Conservation (phyloP, 345 rosid genomes). For the Psidium guajava region DNA sequence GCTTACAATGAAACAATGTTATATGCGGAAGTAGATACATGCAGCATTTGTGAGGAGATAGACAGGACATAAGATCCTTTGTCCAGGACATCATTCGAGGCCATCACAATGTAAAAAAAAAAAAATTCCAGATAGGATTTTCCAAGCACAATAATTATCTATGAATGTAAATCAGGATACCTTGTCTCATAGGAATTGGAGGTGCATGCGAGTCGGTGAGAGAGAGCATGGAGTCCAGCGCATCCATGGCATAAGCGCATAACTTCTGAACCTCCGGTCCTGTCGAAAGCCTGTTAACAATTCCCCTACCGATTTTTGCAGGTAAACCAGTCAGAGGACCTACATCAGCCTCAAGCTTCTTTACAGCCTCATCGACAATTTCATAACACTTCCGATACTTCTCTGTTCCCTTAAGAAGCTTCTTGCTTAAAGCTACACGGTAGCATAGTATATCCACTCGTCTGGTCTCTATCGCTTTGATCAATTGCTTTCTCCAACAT, state of each 20-base stretch:
- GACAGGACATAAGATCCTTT: background rate
- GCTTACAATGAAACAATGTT: background rate
- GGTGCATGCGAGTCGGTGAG: constrained; percentile 5
- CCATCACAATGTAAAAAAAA: background rate
- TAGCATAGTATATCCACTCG: constrained; percentile 84
- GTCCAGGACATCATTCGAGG: background rate
- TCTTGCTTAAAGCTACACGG: constrained; percentile 70
- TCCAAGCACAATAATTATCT: background rate
- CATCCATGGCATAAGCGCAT: constrained; percentile 56
- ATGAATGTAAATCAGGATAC: constrained; percentile 11
- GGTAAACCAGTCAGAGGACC: constrained; percentile 79
- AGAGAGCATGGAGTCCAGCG: constrained; percentile 43
- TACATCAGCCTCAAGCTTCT: constrained; percentile 75
- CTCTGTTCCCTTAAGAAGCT: constrained; percentile 51
- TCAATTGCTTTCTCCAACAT: constrained; percentile 90
- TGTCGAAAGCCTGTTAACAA: constrained; percentile 72
- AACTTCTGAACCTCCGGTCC: constrained; percentile 71
- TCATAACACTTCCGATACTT: constrained; percentile 36
- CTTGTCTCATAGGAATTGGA: constrained; percentile 16
- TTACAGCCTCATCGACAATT: constrained; percentile 62
- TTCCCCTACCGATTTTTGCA: constrained; percentile 80
- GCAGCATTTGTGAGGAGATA: background rate
- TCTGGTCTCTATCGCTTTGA: constrained; percentile 61
- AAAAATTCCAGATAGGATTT: background rate
- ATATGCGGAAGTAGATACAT: background rate